Evolutionary conservation across 345 rosid species (phyloP), one percentile per base, ranked within the genome.

Genomic region (Hibiscus trionum): DNA sequence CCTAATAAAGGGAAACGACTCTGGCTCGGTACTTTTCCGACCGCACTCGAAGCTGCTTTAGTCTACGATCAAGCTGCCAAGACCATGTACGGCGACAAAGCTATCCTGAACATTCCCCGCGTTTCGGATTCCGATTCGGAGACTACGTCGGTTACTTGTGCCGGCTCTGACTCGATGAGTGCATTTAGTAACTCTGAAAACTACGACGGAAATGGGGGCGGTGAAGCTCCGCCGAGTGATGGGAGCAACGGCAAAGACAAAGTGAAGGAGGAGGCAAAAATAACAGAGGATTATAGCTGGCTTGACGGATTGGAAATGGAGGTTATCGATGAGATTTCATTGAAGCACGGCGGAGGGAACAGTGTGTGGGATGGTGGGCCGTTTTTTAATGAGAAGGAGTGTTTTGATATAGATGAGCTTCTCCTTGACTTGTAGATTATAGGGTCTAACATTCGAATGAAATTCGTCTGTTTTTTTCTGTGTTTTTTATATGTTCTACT

Each of bases 21-120:
- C 1, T 93, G 98, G 98, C 90, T 93, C 0, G 98, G 98, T 42
- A 93, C 97, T 26, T 93, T 86, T 33, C 83, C 85, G 0, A 87
- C 82, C 35, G 88, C 97, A 0, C 21, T 62, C 17, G 86, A 93
- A 27, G 98, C 97, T 65, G 98, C 98, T 1, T 27, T 81, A 56
- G 96, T 95, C 10, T 93, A 93, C 59, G 98, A 93, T 24, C 81
- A 82, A 42, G 98, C 98, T 53, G 97, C 98, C 0, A 77, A 61
- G 50, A 84, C 88, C 7, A 83, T 93, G 87, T 87, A 90, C 35
- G 98, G 96, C 12, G 44, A 78, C 2, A 69, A 16, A 16, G 96
- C 98, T 0, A 71, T 87, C 26, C 77, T 93, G 17, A 93, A 93
- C 57, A 73, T 84, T 56, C 91, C 91, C 0, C 80, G 72, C 1